Evolutionary conservation across 805 yeast genomes (phyloP).

Genomic region (Candida tammaniensis): DNA sequence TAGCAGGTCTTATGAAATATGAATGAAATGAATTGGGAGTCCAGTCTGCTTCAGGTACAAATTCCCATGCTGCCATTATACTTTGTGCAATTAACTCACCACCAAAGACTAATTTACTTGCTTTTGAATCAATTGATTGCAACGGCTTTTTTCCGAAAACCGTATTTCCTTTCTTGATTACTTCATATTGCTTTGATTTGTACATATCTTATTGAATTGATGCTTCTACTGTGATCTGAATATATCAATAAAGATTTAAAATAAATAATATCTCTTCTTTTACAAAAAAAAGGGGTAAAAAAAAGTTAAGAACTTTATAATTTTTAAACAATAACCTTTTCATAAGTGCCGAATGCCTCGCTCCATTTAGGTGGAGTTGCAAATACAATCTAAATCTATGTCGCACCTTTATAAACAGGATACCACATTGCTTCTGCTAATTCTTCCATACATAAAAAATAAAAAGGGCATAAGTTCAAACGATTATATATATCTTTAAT

Average conservation of each 20-base stretch:
- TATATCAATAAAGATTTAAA: no score
- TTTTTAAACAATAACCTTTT: neutral
- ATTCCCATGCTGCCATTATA: conserved; percentile 35
- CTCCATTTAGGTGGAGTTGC: conserved; percentile 2
- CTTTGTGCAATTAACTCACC: conserved; percentile 40
- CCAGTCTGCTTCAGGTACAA: conserved; percentile 20
- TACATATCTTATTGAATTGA: conserved; percentile 10
- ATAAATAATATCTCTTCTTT: no score
- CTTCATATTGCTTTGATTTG: conserved; percentile 13
- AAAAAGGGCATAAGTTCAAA: no score
- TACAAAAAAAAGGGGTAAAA: no score
- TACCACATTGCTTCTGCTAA: no score
- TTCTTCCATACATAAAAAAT: no score
- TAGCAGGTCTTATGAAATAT: conserved; percentile 37
- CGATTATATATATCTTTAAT: no score
- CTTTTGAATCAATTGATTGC: conserved; percentile 17
- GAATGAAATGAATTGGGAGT: conserved; percentile 41
- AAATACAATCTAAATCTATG: no score
- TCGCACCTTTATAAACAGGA: no score
- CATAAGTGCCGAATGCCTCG: neutral
- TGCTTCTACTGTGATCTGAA: no score
- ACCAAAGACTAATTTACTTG: conserved; percentile 37
- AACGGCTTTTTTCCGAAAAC: conserved; percentile 17
- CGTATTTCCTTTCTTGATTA: conserved; percentile 12
- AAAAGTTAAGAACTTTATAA: no score